Conservation (phyloP, 768 basidiomycete genomes). For the Pleurotus ostreatus region DNA sequence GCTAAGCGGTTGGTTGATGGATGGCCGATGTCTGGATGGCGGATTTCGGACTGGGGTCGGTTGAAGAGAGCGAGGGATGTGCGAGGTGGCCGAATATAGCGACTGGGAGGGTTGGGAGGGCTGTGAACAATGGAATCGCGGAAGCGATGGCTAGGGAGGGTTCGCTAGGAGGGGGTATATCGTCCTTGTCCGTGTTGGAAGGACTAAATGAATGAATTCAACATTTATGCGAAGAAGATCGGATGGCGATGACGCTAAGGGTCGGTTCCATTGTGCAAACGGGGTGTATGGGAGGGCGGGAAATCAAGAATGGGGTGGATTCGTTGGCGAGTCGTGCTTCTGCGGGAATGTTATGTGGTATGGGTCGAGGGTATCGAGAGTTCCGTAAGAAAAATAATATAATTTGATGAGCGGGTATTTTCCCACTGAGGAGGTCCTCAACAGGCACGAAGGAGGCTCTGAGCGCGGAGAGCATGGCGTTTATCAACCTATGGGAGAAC, state of each 20-base stretch:
- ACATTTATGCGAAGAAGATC: too few relatives aligned
- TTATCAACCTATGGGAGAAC: constrained; percentile 44
- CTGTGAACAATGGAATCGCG: background rate
- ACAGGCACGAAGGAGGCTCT: constrained; percentile 53
- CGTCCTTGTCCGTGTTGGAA: background rate
- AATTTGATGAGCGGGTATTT: background rate
- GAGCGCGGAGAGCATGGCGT: constrained; percentile 52
- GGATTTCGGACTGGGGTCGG: too few relatives aligned
- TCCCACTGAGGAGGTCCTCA: constrained; percentile 18
- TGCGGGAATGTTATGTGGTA: too few relatives aligned
- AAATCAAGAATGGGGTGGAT: too few relatives aligned
- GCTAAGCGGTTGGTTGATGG: background rate
- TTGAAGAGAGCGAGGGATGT: background rate
- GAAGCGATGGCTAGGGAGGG: background rate
- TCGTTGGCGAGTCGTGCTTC: too few relatives aligned
- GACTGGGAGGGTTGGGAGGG: background rate
- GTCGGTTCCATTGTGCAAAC: too few relatives aligned
- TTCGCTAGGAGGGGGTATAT: constrained; percentile 1
- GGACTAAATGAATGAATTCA: too few relatives aligned
- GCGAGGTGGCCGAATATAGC: background rate
- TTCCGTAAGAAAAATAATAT: too few relatives aligned
- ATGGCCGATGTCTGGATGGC: too few relatives aligned
- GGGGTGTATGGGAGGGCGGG: too few relatives aligned
- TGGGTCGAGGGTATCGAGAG: too few relatives aligned
- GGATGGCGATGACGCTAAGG: too few relatives aligned